Evolutionary conservation across 2,329 filamentous ascomycete genomes (phyloP).

Genomic region (Hypoxylon sp.): DNA sequence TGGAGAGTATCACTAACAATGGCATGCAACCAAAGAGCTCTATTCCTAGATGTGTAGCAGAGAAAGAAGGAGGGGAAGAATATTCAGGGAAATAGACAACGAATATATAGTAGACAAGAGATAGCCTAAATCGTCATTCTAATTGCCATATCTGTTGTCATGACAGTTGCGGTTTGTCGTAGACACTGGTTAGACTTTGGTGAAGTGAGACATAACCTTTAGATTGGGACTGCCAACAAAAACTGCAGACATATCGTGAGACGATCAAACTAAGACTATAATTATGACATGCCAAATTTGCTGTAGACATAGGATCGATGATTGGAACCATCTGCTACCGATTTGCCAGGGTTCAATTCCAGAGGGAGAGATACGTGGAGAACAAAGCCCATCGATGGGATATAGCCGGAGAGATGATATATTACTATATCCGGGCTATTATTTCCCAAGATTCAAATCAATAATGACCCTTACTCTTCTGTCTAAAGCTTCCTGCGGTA

Average conservation of each 20-base stretch:
- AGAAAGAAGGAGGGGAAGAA: neutral
- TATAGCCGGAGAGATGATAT: too few relatives aligned
- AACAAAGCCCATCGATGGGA: too few relatives aligned
- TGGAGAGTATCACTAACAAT: neutral
- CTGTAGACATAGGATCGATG: neutral
- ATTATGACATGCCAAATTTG: neutral
- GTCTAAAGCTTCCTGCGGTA: neutral
- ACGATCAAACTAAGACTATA: neutral
- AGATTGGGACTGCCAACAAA: neutral
- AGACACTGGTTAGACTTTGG: neutral
- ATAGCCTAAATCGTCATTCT: neutral
- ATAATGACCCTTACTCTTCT: too few relatives aligned
- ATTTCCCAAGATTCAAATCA: neutral
- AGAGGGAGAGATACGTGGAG: too few relatives aligned
- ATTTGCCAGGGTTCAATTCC: too few relatives aligned
- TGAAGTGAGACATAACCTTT: neutral
- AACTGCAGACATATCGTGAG: neutral
- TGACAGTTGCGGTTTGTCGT: neutral
- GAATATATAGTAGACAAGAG: neutral
- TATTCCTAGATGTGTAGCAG: neutral
- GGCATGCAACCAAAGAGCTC: neutral
- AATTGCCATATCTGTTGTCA: neutral
- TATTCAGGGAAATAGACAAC: neutral
- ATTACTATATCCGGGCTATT: neutral
- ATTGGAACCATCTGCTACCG: neutral